Base-by-base conservation (phyloP, 345 rosid genomes). In the Camelina laxa region DNA sequence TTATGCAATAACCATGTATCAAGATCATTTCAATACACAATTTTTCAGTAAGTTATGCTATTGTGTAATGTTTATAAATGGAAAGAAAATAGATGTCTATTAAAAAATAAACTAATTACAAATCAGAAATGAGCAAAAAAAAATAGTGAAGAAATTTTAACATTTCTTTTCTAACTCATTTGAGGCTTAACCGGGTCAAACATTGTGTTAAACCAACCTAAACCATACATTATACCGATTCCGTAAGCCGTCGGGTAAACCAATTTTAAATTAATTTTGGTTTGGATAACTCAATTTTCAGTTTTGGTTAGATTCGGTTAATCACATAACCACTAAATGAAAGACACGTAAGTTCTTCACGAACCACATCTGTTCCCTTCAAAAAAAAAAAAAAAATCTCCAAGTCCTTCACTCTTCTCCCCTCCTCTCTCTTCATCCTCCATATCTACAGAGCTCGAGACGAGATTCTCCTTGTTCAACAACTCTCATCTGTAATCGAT, bases 291-390 rank as follows among this genome's bases (percentile, higher is more conserved):
- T 35, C 44, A 60, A 5, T 38, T 7, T 1, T 31, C 7, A 33
- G 10, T 55, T 47, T 35, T 21, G 68, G 67, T 69, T 68, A 13
- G 9, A 17, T 13, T 60, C 67, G 61, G 73, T 27, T 57, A 67
- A 50, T 45, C n/a, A n/a, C n/a, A n/a, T 22, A 21, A 50, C 77
- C 86, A 81, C 71, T 70, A 24, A 8, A 14, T 60, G 65, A 73
- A 68, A 19, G 83, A 84, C 92, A 90, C 92, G 96, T 84, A 76
- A 2, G 42, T 76, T 63, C 27, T 45, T 55, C 76, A 58, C 72
- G 65, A 84, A 73, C 96, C 91, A 87, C 92, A 87, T 81, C 92
- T 82, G 22, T 62, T 69, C 67, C 57, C 74, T 60, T 75, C 45
- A 50, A 67, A 67, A 57, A 7, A 59, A 71, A n/a, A n/a, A n/a